phyloP scores from a whole-genome alignment of 208 protist genomes.

The Leishmania braziliensis region DNA sequence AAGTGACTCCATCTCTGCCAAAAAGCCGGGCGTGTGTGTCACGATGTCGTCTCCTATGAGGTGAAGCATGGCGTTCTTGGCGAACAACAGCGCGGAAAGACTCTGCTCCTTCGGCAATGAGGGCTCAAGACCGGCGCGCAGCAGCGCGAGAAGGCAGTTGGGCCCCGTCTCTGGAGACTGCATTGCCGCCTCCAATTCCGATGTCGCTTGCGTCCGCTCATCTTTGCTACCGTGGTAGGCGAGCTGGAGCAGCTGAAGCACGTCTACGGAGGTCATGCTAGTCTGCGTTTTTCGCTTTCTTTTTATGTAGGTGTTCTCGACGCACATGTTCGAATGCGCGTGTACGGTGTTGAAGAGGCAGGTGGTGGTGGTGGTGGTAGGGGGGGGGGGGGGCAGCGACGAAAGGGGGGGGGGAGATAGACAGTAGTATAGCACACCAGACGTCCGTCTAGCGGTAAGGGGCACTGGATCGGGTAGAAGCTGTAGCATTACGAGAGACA shows the following conservation, averaged over 20 bases:
- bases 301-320: not conserved
- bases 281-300: not conserved
- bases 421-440: not conserved
- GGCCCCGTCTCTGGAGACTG: conserved; percentile 42
- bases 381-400: not conserved
- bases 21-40: conserved; percentile 27
- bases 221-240: conserved; percentile 82
- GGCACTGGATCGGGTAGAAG: not conserved
- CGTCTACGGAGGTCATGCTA: conserved; percentile 36
- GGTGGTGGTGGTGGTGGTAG: not conserved
- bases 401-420: no score
- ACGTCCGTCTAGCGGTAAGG: not conserved
- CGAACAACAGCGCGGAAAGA: conserved; percentile 82
- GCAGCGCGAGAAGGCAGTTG: conserved; percentile 55
- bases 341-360: not conserved
- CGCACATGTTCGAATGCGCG: not conserved
- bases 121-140: conserved; percentile 58
- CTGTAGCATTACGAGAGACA: not conserved
- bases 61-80: conserved; percentile 81
- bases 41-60: conserved; percentile 60
- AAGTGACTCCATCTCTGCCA: conserved; percentile 64
- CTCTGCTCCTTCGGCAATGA: conserved; percentile 59
- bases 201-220: conserved; percentile 67
- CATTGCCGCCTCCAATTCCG: conserved; percentile 59
- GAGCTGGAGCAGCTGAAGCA: conserved; percentile 71